Base-by-base conservation (phyloP, 2,329 filamentous ascomycete genomes). In the Fusarium tupiense region DNA sequence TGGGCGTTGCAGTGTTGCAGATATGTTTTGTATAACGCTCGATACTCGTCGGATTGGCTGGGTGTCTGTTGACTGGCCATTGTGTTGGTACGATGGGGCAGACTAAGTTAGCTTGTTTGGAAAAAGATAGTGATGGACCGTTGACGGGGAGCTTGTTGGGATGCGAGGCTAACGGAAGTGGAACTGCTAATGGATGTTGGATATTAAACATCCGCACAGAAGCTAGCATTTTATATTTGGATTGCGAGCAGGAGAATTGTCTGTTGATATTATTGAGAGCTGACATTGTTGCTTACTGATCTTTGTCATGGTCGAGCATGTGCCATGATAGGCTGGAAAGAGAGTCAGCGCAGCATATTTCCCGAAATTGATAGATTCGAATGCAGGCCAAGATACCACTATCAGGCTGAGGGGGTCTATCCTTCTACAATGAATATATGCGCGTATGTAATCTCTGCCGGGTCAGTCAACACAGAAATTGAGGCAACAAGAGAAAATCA, bases 1-100 rank as follows among this genome's bases (percentile, higher is more conserved):
- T 68, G 65, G 2, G 65, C 63, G 41, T 68, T 68, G 54, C 65
- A 68, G 31, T 41, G 29, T 19, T 68, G 24, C 12, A 68, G 65
- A 12, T 68, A 68, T 38, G 12, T 41, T 22, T 54, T n/a, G 24
- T 54, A 68, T 4, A 68, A 37, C 11, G 41, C 20, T 19, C 57
- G 31, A 11, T 68, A 49, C 17, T 44, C 22, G 10, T 61, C 47
- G 6, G 47, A 47, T 52, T 49, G 49, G 41, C 2, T 38, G 5
- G 46, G 13, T 1, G 46, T 0, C 6, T 41, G 19, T 29, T 58
- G 22, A 13, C 50, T 52, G n/a, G 47, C 5, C 65, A 68, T 68
- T 37, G 29, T 33, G 46, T 5, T 53, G 12, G 22, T n/a, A 19
- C 20, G 11, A 38, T 3, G 16, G 29, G 13, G 33, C 9, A 17